Conservation (phyloP, 306 rosid species). For the Vigna radiata region DNA sequence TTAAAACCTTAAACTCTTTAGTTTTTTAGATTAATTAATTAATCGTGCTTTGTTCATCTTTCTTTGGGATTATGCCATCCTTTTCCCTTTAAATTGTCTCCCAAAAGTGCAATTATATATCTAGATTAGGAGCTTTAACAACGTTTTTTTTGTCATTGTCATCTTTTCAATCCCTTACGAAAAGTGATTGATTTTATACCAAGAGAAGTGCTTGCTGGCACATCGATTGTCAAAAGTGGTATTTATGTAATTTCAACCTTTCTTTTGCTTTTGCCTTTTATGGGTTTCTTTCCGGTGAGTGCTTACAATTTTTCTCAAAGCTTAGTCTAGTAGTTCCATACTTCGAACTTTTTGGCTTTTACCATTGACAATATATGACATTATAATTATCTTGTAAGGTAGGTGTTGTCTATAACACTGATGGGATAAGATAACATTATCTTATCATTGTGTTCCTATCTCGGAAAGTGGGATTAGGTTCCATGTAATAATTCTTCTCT, state of each 20-base stretch:
- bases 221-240: slow-evolving; percentile 47
- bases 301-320: slow-evolving; percentile 46
- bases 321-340: slow-evolving; percentile 45
- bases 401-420: too few species aligned
- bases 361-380: too few species aligned
- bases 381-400: too few species aligned
- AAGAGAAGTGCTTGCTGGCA: slow-evolving; percentile 52
- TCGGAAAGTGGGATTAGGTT: too few species aligned
- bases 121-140: slow-evolving; percentile 45
- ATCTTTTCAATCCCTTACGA: slow-evolving; percentile 36
- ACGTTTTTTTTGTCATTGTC: slow-evolving; percentile 58
- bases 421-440: too few species aligned
- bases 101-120: slow-evolving; percentile 56
- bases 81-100: slow-evolving; percentile 52
- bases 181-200: slow-evolving; percentile 62
- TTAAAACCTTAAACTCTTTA: slow-evolving; percentile 36
- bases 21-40: slow-evolving; percentile 31
- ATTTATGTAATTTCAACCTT: slow-evolving; percentile 45
- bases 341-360: not conserved
- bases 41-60: slow-evolving; percentile 40
- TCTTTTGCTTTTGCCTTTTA: slow-evolving; percentile 29
- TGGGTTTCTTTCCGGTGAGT: slow-evolving; percentile 43
- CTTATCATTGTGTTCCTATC: too few species aligned
- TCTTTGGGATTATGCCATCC: slow-evolving; percentile 51
- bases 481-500: too few species aligned